Conservation (phyloP, 257 asterid species). For the Fraxinus pennsylvanica region DNA sequence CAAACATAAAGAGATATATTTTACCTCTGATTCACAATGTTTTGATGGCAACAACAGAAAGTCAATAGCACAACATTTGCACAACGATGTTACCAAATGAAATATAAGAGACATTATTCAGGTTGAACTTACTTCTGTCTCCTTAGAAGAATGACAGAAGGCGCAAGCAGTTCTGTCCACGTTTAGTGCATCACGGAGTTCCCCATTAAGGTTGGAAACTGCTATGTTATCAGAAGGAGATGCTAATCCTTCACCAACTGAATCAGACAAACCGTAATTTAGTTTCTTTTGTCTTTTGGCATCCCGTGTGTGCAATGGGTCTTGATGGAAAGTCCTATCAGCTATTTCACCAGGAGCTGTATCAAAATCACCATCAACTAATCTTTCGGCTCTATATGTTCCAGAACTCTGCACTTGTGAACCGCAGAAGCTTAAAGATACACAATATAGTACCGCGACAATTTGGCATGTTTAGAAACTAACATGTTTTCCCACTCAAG, state of each 20-base stretch:
- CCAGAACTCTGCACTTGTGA: slow-evolving; percentile 36
- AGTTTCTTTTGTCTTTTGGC: slow-evolving; percentile 63
- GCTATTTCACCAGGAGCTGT: slow-evolving; percentile 26
- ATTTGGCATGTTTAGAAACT: slow-evolving; percentile 1
- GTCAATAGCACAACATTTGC: not conserved
- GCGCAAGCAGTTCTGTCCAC: slow-evolving; percentile 52
- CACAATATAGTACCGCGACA: not conserved
- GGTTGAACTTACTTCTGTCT: slow-evolving; percentile 60
- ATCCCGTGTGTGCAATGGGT: slow-evolving; percentile 42
- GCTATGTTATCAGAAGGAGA: slow-evolving; percentile 34
- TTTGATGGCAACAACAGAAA: not conserved
- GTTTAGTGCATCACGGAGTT: slow-evolving; percentile 30
- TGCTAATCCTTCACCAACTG: slow-evolving; percentile 26
- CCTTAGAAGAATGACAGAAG: slow-evolving; percentile 72
- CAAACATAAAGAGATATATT: not conserved
- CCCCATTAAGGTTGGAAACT: slow-evolving; percentile 31
- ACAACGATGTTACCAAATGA: not conserved
- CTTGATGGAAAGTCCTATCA: slow-evolving; percentile 14
- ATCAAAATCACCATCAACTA: slow-evolving; percentile 32
- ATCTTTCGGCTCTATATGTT: slow-evolving; percentile 28
- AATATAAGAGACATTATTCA: slow-evolving; percentile 5
- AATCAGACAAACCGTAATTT: slow-evolving; percentile 40
- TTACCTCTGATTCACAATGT: not conserved
- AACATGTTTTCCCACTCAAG: not conserved
- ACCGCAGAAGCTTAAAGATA: slow-evolving; percentile 17